Evolutionary conservation across 2,329 filamentous ascomycete species (phyloP), one percentile per base, ranked within the genome.

Genomic region (Talaromyces sp.): DNA sequence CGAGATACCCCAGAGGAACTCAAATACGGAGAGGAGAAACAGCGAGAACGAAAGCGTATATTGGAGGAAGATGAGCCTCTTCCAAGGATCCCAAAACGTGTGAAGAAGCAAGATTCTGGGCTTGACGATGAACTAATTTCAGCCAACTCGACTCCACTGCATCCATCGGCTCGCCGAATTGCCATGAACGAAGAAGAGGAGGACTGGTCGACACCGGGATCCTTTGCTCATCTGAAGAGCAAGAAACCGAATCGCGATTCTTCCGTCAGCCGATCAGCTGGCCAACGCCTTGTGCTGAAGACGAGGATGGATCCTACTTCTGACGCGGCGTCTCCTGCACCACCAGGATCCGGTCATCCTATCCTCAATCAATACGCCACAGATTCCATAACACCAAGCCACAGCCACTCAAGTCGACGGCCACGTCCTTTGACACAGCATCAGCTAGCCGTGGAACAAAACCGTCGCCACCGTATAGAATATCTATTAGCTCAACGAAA

Each of bases 341-440:
- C 77, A 56, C 74, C 75, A 31, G 71, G 74, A 31, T 69, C 72
- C 41, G 68, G 68, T 25, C 74, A 79, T 61, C 71, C 75, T 22
- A 66, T 77, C 13, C 63, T 78, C 13, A 73, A 73, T 60, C 73
- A 76, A 40, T 78, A 74, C 61, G 67, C 70, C 50, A 64, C 67
- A 1, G 70, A 72, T 56, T 65, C 70, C 19, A 67, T 69, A 31
- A 65, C 67, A 52, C 50, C 61, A 17, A 64, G 64, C 19, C 67
- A 69, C 51, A 64, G 61, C 37, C 54, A 63, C 55, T 65, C 68
- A 40, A 67, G 69, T 48, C 74, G 75, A 53, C 76, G 78, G 11
- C 74, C 77, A 13, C 73, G 77, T 17, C 77, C 78, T 9, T 69
- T 79, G 40, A 80, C 78, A 2, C 77, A 79, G 53, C 78, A 80